phyloP scores from a whole-genome alignment of 805 yeast genomes.

The Wickerhamiella hasegawae region DNA sequence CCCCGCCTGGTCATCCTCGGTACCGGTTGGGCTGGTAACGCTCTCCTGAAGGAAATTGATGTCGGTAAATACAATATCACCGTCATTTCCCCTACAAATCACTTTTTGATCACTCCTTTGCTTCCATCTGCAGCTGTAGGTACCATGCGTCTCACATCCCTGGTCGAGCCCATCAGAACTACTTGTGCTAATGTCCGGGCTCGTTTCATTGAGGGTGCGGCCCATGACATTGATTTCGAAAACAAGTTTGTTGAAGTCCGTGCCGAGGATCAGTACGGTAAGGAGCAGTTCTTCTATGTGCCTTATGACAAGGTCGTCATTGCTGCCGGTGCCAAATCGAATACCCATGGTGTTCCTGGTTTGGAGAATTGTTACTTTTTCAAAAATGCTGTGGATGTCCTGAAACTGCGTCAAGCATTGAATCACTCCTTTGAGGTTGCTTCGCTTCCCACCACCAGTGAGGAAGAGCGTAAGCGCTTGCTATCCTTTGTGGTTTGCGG shows the following conservation, averaged over 20 bases:
- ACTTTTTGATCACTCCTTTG: constrained; percentile 54
- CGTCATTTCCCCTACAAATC: constrained; percentile 51
- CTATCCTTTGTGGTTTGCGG: constrained; percentile 55
- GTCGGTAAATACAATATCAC: constrained; percentile 47
- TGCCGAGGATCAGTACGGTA: constrained; percentile 27
- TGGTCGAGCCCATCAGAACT: constrained; percentile 47
- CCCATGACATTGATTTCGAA: constrained; percentile 40
- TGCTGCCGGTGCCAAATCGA: constrained; percentile 53
- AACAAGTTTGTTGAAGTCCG: constrained; percentile 43
- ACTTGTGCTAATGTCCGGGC: constrained; percentile 38
- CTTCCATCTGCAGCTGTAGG: constrained; percentile 59
- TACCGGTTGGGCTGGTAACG: constrained; percentile 60
- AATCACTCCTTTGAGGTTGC: constrained; percentile 43
- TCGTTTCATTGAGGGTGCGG: constrained; percentile 46
- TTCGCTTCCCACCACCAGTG: constrained; percentile 46
- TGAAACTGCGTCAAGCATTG: constrained; percentile 37
- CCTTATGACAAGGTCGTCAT: constrained; percentile 59
- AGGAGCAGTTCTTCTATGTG: constrained; percentile 32
- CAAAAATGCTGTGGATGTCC: constrained; percentile 53
- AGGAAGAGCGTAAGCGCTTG: constrained; percentile 43
- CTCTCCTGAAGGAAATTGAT: constrained; percentile 34
- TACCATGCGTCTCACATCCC: constrained; percentile 46
- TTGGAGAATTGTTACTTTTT: constrained; percentile 42
- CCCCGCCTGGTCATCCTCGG: constrained; percentile 49
- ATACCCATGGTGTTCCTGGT: constrained; percentile 61